Evolutionary conservation across 1,139 yeast species (phyloP).

Genomic region (Candida gigantensis): DNA sequence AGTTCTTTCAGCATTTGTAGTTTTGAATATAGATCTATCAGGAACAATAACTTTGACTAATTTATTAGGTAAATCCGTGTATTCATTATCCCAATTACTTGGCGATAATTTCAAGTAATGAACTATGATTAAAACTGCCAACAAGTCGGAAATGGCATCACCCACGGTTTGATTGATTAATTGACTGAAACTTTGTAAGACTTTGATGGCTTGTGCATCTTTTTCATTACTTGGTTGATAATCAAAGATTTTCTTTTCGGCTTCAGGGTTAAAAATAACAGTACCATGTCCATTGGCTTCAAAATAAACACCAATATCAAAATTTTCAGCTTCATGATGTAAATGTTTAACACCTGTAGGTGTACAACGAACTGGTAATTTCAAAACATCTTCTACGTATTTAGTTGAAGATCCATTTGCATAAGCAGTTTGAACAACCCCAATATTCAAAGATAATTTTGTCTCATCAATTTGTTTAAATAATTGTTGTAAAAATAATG

Average conservation of each 20-base stretch:
- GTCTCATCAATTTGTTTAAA: slow-evolving; percentile 42
- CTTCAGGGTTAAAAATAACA: slow-evolving; percentile 71
- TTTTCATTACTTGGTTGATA: slow-evolving; percentile 25
- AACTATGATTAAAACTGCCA: slow-evolving; percentile 71
- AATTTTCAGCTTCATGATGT: slow-evolving; percentile 83
- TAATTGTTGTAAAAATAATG: slow-evolving; percentile 61
- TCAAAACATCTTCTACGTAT: slow-evolving; percentile 61
- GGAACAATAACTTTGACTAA: slow-evolving; percentile 79
- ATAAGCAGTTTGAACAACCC: slow-evolving; percentile 96
- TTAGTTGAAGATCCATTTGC: slow-evolving; percentile 92
- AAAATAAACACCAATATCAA: slow-evolving; percentile 89
- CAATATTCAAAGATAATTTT: slow-evolving; percentile 52
- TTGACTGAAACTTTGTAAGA: slow-evolving; percentile 58
- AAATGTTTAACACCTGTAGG: slow-evolving; percentile 96
- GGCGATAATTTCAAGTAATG: slow-evolving; percentile 58
- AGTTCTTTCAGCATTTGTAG: slow-evolving; percentile 89
- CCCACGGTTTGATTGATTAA: slow-evolving; percentile 96
- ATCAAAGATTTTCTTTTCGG: slow-evolving; percentile 35
- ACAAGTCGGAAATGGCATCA: slow-evolving; percentile 88
- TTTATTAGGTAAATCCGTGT: slow-evolving; percentile 84
- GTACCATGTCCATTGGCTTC: slow-evolving; percentile 99
- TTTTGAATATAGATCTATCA: slow-evolving; percentile 75
- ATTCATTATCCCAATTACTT: slow-evolving; percentile 71
- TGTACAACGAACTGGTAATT: slow-evolving; percentile 82
- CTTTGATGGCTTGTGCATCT: slow-evolving; percentile 45